A percentile compares a stretch with the other conserved stretches of the same genome.
Conservation (phyloP, 176 grass and related monocot species). For the Calamus simplicifolius region DNA sequence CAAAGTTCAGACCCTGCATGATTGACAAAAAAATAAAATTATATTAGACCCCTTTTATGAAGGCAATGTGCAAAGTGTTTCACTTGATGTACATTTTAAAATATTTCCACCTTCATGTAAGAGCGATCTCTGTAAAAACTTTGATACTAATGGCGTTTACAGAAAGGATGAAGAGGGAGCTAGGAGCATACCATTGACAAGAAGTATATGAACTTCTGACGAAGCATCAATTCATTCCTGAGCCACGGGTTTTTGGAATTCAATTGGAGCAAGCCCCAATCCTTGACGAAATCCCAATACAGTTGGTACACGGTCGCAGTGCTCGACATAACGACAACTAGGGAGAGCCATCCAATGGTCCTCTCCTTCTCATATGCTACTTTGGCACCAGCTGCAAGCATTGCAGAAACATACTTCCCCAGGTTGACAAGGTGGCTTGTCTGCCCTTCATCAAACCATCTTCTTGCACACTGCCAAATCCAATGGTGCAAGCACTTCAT, state of each 20-base stretch:
- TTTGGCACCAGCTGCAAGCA: conserved; percentile 87
- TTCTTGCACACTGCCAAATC: conserved; percentile 66
- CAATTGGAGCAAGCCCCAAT: conserved; percentile 82
- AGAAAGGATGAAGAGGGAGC: no score
- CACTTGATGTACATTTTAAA: no score
- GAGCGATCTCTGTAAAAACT: no score
- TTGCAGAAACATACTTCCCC: conserved; percentile 94
- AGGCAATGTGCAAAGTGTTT: no score
- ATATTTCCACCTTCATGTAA: no score
- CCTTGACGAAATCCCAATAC: conserved; percentile 99
- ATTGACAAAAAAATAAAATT: conserved; percentile 3
- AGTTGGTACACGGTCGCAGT: conserved; percentile 84
- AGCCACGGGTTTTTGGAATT: conserved; percentile 87
- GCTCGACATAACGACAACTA: conserved; percentile 65
- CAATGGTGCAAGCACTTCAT: no score
- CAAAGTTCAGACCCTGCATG: conserved; percentile 79
- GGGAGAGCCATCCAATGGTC: conserved; percentile 50
- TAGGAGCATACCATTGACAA: conserved; percentile 61
- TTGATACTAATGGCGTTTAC: no score
- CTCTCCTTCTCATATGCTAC: conserved; percentile 82
- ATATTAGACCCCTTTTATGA: no score
- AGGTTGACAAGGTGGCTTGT: conserved; percentile 81
- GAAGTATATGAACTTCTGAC: conserved; percentile 83
- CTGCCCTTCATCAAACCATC: conserved; percentile 98
- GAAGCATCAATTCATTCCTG: conserved; percentile 79